Evolutionary conservation across 106 monocot species (phyloP).

Genomic region (Iris macrosiphon): DNA sequence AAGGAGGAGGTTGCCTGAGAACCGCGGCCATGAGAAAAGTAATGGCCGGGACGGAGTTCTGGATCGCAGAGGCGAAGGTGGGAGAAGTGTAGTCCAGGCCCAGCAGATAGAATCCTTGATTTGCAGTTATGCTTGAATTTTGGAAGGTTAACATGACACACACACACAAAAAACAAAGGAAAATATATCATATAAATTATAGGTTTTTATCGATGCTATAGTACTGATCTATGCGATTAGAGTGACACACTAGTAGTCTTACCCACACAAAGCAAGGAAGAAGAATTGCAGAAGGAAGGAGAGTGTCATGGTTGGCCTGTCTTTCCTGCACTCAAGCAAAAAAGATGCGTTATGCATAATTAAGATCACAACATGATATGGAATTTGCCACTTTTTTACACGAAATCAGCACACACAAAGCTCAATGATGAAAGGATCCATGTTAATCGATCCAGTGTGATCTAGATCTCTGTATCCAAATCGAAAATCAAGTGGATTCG

Average conservation of each 20-base stretch:
- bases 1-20: conserved; percentile 33
- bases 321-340: conserved; percentile 43
- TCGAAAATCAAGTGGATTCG: too few species aligned
- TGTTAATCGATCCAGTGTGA: too few species aligned
- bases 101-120: conserved; percentile 74
- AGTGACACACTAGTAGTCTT: not conserved
- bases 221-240: too few species aligned
- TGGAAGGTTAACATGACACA: too few species aligned
- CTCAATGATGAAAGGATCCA: too few species aligned
- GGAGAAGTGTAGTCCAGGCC: conserved; percentile 77
- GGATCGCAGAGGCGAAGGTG: conserved; percentile 79
- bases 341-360: not conserved
- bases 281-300: conserved; percentile 67
- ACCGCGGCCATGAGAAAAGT: conserved; percentile 83
- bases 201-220: too few species aligned
- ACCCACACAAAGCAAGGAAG: conserved; percentile 70
- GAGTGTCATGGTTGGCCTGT: conserved; percentile 49
- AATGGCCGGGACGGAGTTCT: conserved; percentile 81
- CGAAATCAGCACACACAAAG: too few species aligned
- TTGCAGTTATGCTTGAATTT: conserved; percentile 50
- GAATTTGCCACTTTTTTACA: too few species aligned
- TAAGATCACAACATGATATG: too few species aligned
- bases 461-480: not conserved
- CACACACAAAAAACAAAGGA: not conserved
- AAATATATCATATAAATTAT: not conserved